These are phyloP conservation scores for Mucor circinelloides DNA, from an alignment of 371 early-diverging fungal genomes.

Conservation along the genomic window DNA sequence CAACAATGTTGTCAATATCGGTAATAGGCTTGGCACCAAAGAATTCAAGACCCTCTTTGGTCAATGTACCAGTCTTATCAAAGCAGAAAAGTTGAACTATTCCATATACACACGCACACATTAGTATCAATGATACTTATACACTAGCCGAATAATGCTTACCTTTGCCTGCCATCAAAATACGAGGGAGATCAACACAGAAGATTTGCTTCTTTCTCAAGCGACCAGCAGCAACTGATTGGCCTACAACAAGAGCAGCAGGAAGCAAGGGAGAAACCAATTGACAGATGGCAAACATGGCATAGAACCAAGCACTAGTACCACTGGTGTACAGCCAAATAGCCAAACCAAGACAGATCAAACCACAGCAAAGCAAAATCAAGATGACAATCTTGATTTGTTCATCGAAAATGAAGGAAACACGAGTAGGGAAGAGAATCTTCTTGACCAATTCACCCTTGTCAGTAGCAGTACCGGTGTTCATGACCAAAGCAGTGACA, in stretches of 20 bases:
- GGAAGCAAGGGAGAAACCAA: conserved; percentile 70
- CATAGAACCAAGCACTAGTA: conserved; percentile 62
- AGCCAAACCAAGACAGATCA: conserved; percentile 50
- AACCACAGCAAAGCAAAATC: conserved; percentile 62
- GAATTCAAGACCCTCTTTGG: conserved; percentile 66
- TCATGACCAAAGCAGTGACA: conserved; percentile 63
- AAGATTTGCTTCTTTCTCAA: conserved; percentile 63
- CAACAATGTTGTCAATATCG: conserved; percentile 34
- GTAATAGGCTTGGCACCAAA: conserved; percentile 49
- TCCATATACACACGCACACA: neutral
- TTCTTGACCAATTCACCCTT: conserved; percentile 78
- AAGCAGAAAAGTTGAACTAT: conserved; percentile 90
- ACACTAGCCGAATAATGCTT: neutral
- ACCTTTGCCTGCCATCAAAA: conserved; percentile 88
- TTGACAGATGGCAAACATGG: conserved; percentile 73
- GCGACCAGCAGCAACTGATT: conserved; percentile 74
- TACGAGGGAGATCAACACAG: conserved; percentile 81
- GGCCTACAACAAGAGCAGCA: conserved; percentile 68
- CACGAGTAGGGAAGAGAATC: conserved; percentile 68
- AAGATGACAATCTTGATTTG: conserved; percentile 69
- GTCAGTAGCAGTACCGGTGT: conserved; percentile 73
- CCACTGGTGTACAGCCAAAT: conserved; percentile 55
- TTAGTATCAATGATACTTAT: neutral
- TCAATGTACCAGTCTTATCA: conserved; percentile 68
- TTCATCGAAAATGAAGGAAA: conserved; percentile 68